Evolutionary conservation across 2,329 filamentous ascomycete genomes (phyloP).

Genomic region (Leptographium wingfieldii): DNA sequence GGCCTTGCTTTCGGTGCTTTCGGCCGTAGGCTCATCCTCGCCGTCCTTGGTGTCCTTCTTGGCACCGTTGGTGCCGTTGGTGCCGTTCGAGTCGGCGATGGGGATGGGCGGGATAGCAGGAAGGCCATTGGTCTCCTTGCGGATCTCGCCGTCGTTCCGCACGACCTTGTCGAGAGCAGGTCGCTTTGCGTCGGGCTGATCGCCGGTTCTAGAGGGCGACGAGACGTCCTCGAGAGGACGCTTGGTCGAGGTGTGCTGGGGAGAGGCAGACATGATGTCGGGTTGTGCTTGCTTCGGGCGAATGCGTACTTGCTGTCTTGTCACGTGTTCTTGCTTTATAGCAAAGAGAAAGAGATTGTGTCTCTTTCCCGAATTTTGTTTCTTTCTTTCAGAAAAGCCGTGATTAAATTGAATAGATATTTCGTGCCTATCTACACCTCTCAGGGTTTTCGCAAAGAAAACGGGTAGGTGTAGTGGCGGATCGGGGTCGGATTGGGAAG

Average conservation of each 20-base stretch:
- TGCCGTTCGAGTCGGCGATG: constrained; percentile 33
- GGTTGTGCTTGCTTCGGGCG: constrained; percentile 21
- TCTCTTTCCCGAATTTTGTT: constrained; percentile 24
- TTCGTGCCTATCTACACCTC: constrained; percentile 63
- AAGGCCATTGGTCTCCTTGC: constrained; percentile 26
- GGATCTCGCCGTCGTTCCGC: constrained; percentile 50
- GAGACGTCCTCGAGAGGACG: constrained; percentile 94
- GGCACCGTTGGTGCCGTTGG: constrained; percentile 35
- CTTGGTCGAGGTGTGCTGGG: constrained; percentile 59
- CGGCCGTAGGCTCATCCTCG: constrained; percentile 58
- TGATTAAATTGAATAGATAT: constrained; percentile 26
- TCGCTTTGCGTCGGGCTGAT: constrained; percentile 94
- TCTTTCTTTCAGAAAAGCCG: constrained; percentile 1
- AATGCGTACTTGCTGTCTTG: neutral
- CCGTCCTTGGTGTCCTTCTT: constrained; percentile 41
- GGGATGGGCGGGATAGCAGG: constrained; percentile 16
- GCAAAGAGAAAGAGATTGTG: constrained; percentile 21
- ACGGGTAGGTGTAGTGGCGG: constrained; percentile 71
- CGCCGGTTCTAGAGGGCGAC: constrained; percentile 78
- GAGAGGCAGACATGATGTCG: constrained; percentile 57
- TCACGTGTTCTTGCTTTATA: constrained; percentile 2
- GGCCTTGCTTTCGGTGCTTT: constrained; percentile 45
- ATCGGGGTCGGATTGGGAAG: constrained; percentile 19
- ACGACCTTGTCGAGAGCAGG: constrained; percentile 88
- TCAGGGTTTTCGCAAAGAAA: constrained; percentile 76